Percentiles rank a stretch among this genome's conserved stretches.
These are phyloP conservation scores for Elaeagnus macrophylla DNA, from an alignment of 306 rosid genomes.

Conservation along the genomic window DNA sequence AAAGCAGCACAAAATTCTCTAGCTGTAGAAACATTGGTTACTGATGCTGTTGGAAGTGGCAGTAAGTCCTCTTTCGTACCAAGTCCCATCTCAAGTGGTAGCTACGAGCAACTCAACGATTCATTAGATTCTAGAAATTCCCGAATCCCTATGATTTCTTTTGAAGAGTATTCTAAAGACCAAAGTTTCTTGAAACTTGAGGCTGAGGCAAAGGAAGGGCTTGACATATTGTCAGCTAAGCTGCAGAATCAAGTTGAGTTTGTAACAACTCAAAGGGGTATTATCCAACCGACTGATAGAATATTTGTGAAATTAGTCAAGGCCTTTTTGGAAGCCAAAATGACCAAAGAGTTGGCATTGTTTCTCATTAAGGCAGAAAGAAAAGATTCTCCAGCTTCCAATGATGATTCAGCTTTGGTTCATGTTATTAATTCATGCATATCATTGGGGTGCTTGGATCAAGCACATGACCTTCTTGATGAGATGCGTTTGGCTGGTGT, in stretches of 20 bases:
- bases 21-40: conserved; percentile 42
- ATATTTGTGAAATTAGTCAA: conserved; percentile 67
- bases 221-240: conserved; percentile 42
- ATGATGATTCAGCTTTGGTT: conserved; percentile 58
- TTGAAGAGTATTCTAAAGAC: conserved; percentile 46
- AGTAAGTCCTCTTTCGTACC: conserved; percentile 19
- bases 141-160: conserved; percentile 24
- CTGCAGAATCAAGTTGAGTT: conserved; percentile 56
- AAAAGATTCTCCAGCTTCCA: conserved; percentile 63
- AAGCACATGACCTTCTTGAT: conserved; percentile 87
- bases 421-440: conserved; percentile 76
- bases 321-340: conserved; percentile 64
- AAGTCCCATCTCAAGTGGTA: conserved; percentile 23
- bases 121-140: conserved; percentile 15
- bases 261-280: conserved; percentile 53
- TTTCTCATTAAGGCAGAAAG: conserved; percentile 65
- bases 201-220: conserved; percentile 48
- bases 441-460: conserved; percentile 75
- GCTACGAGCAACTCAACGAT: conserved; percentile 16
- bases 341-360: conserved; percentile 63
- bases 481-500: conserved; percentile 80
- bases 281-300: conserved; percentile 70
- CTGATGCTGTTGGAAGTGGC: conserved; percentile 24
- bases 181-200: conserved; percentile 45
- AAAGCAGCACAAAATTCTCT: conserved; percentile 59